Conservation (phyloP, 2,329 filamentous ascomycete genomes). For the Blastomyces percursus region DNA sequence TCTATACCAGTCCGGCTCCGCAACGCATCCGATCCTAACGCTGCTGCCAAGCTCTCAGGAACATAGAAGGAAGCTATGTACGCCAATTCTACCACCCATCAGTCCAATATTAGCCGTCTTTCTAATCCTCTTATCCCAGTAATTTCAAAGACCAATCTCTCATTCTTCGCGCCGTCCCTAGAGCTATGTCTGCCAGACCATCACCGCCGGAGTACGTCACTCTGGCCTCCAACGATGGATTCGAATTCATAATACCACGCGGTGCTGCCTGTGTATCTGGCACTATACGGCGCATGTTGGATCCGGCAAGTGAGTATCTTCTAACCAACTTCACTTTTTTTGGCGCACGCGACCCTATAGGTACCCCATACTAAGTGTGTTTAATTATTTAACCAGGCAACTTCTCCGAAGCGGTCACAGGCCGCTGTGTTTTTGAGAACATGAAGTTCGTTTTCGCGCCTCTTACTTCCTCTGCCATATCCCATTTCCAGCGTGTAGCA, state of each 20-base stretch:
- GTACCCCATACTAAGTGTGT: too few species aligned
- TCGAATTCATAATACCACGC: conserved; percentile 52
- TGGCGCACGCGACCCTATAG: too few species aligned
- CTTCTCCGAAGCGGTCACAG: conserved; percentile 50
- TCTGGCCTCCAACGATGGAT: conserved; percentile 53
- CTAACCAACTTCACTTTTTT: too few species aligned
- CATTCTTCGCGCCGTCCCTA: background rate
- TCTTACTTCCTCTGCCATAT: background rate
- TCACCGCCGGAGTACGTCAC: conserved; percentile 47
- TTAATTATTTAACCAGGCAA: conserved; percentile 36
- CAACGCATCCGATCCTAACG: too few species aligned
- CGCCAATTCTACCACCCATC: background rate
- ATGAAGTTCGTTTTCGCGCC: conserved; percentile 40
- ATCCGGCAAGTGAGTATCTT: conserved; percentile 43
- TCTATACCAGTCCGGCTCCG: too few species aligned
- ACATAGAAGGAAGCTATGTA: background rate
- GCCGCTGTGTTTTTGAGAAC: conserved; percentile 48
- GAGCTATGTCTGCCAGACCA: conserved; percentile 13
- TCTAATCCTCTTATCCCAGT: conserved; percentile 4
- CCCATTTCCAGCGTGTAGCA: background rate
- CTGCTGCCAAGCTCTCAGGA: background rate
- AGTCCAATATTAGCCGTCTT: background rate
- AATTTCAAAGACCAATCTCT: background rate
- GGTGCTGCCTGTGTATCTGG: conserved; percentile 51
- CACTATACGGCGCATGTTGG: conserved; percentile 53